These are phyloP conservation scores for Setaria italica DNA, from an alignment of 202 grass and related monocot genomes.

Conservation along the genomic window DNA sequence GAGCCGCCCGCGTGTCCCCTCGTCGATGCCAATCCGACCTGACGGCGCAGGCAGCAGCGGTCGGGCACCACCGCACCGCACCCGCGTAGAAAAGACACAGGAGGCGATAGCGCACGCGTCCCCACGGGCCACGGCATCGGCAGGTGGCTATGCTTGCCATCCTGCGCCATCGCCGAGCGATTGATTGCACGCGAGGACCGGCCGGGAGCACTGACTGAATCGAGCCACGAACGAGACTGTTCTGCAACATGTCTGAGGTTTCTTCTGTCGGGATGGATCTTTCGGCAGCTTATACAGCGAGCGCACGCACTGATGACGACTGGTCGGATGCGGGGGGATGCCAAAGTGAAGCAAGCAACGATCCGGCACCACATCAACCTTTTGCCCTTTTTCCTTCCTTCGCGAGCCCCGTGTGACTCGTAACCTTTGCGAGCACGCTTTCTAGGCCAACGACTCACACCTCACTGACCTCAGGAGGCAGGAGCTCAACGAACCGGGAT, in stretches of 20 bases:
- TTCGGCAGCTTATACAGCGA: neutral
- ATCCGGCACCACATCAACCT: neutral
- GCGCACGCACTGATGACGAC: neutral
- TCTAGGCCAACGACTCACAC: neutral
- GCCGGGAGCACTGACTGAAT: neutral
- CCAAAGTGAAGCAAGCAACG: neutral
- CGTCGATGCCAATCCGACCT: no score
- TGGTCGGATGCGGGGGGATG: neutral
- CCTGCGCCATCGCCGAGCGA: no score
- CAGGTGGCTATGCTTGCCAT: no score
- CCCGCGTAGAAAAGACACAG: no score
- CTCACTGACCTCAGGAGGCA: neutral
- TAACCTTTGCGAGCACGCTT: neutral
- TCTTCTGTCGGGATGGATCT: neutral
- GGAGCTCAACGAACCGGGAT: conserved; percentile 32
- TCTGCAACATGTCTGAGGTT: conserved; percentile 1
- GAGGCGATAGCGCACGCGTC: no score
- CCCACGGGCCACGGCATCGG: no score
- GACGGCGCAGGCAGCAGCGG: no score
- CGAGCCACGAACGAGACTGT: neutral
- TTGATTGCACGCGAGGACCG: neutral
- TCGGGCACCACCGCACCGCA: no score
- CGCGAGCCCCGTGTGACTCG: neutral
- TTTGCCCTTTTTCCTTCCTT: neutral
- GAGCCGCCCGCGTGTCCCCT: no score